Base-by-base conservation (phyloP, 306 rosid genomes). In the Psophocarpus tetragonolobus region DNA sequence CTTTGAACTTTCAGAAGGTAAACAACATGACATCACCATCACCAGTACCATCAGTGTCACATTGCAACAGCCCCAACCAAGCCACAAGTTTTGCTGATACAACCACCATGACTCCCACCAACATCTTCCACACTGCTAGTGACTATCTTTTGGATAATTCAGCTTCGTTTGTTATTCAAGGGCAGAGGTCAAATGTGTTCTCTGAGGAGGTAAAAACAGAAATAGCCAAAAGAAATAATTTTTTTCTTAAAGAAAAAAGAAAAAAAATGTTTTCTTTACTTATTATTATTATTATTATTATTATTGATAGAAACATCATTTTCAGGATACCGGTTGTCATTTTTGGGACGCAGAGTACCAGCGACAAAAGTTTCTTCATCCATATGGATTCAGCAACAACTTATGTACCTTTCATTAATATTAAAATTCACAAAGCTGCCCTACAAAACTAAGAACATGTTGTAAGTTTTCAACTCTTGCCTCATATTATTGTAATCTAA, bases 271-370 rank as follows among this genome's bases (percentile, higher is more conserved):
- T 64, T 77, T 24, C 14, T 47, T 27, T 29, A 1, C 11, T 53
- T 79, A 5, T 3, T 29, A 0, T 1, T 7, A 21, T 5, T 29
- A 45, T 9, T 35, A 0, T 6, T 11, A 56, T 41, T 48, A 30
- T 61, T 15, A 17, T 17, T 73, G 70, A 81, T 70, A 79, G 63
- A 76, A 41, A 81, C 47, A 58, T 83, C 70, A 32, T 83, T 87
- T 86, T 91, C 91, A 93, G 98, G 96, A 82, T 42, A 65, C 53
- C 51, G 85, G 79, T 53, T 72, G 77, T 81, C 76, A 87, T 11
- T 85, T 90, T 67, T 91, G 96, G 97, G 97, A 88, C 32, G 79
- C 48, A 74, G 94, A 90, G 76, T 96, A 91, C 23, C 97, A 90
- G 32, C 82, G 93, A 86, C 94, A 92, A 83, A 87, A 79, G 83